These are phyloP conservation scores for Margaritispora aquatica DNA, from an alignment of 495 filamentous ascomycete species.

Conservation along the genomic window DNA sequence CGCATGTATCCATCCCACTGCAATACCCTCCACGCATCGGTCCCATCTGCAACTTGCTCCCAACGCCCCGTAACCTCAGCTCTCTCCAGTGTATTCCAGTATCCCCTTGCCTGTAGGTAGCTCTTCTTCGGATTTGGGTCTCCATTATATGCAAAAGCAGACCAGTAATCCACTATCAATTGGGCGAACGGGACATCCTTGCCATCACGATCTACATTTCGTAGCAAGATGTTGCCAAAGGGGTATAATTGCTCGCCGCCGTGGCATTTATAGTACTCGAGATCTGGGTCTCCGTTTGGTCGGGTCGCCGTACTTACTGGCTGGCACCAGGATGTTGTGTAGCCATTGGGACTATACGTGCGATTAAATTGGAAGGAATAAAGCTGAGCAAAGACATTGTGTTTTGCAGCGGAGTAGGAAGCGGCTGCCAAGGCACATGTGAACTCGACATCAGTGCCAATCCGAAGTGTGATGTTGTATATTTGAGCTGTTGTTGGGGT, in stretches of 20 bases:
- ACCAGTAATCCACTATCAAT: conserved; percentile 29
- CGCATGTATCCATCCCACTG: too few species aligned
- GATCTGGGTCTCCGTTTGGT: conserved; percentile 27
- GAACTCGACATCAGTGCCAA: conserved; percentile 38
- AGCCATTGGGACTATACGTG: conserved; percentile 33
- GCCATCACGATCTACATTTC: conserved; percentile 14
- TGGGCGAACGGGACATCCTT: conserved; percentile 25
- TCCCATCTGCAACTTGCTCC: conserved; percentile 9
- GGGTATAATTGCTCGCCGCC: conserved; percentile 27
- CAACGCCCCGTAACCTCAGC: conserved; percentile 23
- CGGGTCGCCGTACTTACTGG: conserved; percentile 10
- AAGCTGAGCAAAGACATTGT: conserved; percentile 27
- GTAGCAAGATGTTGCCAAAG: conserved; percentile 17
- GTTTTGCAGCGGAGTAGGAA: conserved; percentile 30
- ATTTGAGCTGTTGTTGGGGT: conserved; percentile 37
- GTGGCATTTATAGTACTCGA: conserved; percentile 29
- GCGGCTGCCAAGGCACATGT: conserved; percentile 42
- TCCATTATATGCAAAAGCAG: conserved; percentile 25
- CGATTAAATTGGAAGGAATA: conserved; percentile 38
- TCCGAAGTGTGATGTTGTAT: conserved; percentile 36
- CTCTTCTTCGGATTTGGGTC: conserved; percentile 26
- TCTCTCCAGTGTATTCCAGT: conserved; percentile 22
- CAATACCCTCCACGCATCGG: background rate
- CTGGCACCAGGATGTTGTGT: conserved; percentile 28
- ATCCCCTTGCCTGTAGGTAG: conserved; percentile 30